Conservation (phyloP, 495 filamentous ascomycete genomes). For the Aspergillus funiculosus region DNA sequence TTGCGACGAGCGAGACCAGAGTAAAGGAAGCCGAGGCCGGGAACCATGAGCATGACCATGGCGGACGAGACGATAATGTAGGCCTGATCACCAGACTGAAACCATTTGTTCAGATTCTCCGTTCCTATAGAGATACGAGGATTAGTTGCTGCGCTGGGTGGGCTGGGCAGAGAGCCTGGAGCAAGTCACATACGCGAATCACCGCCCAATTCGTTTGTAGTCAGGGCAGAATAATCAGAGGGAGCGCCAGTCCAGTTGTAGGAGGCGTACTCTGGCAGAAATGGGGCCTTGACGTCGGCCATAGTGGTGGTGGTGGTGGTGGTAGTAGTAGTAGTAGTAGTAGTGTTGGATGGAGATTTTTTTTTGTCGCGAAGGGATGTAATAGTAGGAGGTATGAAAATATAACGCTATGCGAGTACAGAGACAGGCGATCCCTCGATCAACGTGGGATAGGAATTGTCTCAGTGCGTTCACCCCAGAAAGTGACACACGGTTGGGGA, state of each 20-base stretch:
- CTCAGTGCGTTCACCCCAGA: not conserved
- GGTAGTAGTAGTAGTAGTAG: not conserved
- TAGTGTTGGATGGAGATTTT: not conserved
- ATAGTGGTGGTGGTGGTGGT: slow-evolving; percentile 3
- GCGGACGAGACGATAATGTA: slow-evolving; percentile 89
- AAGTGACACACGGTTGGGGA: not conserved
- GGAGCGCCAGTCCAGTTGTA: slow-evolving; percentile 82
- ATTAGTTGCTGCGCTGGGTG: slow-evolving; percentile 9
- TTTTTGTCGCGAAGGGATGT: too few species aligned
- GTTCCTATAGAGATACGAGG: slow-evolving; percentile 38
- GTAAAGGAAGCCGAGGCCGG: slow-evolving; percentile 66
- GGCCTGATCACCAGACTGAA: slow-evolving; percentile 63
- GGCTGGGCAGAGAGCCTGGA: not conserved
- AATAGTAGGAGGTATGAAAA: too few species aligned
- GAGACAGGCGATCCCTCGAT: too few species aligned
- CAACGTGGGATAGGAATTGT: slow-evolving; percentile 6
- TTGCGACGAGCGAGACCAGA: slow-evolving; percentile 60
- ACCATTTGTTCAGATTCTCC: slow-evolving; percentile 90
- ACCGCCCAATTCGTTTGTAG: slow-evolving; percentile 64
- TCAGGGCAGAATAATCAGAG: slow-evolving; percentile 62
- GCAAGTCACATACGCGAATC: slow-evolving; percentile 59
- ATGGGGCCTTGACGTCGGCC: slow-evolving; percentile 22
- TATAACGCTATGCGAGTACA: too few species aligned
- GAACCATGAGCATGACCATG: slow-evolving; percentile 92
- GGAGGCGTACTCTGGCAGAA: slow-evolving; percentile 48